These are phyloP conservation scores for Globisporangium cylindrosporum DNA, from an alignment of 352 stramenopile genomes.

Conservation along the genomic window DNA sequence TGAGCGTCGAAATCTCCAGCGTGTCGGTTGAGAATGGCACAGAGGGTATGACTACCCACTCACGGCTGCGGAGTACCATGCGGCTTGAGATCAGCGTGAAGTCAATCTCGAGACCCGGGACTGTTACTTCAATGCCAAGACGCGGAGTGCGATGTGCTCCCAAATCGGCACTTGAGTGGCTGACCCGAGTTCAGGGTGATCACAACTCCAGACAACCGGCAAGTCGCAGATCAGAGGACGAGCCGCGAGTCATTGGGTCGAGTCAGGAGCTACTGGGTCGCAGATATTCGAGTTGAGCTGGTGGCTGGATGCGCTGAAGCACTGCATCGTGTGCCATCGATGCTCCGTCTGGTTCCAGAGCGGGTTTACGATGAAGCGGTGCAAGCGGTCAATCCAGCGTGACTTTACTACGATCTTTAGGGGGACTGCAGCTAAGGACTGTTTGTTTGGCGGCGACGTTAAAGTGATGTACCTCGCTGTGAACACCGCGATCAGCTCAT, in stretches of 20 bases:
- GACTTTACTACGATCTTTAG: slow-evolving; percentile 28
- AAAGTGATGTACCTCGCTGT: neutral
- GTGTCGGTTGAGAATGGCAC: slow-evolving; percentile 13
- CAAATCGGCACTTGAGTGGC: slow-evolving; percentile 20
- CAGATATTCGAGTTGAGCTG: slow-evolving; percentile 24
- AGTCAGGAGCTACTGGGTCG: neutral
- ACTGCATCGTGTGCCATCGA: slow-evolving; percentile 30
- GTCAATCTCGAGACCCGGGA: slow-evolving; percentile 28
- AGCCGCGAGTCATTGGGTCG: neutral
- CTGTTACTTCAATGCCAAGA: slow-evolving; percentile 18
- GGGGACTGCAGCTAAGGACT: neutral
- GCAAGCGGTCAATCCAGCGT: slow-evolving; percentile 38
- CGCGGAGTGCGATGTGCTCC: slow-evolving; percentile 30
- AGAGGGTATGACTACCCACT: neutral
- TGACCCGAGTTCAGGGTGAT: slow-evolving; percentile 20
- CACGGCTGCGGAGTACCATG: slow-evolving; percentile 17
- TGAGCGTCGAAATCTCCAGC: slow-evolving; percentile 32
- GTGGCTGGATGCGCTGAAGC: slow-evolving; percentile 7
- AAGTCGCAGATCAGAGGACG: slow-evolving; percentile 7
- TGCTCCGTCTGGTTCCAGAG: slow-evolving; percentile 18
- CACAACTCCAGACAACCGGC: slow-evolving; percentile 25
- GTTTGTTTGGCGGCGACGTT: neutral
- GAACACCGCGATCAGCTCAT: slow-evolving; percentile 26
- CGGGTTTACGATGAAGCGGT: slow-evolving; percentile 27
- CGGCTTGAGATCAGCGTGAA: slow-evolving; percentile 24